Evolutionary conservation across 305 asterid species (phyloP).

Genomic region (Plantago coronopus): DNA sequence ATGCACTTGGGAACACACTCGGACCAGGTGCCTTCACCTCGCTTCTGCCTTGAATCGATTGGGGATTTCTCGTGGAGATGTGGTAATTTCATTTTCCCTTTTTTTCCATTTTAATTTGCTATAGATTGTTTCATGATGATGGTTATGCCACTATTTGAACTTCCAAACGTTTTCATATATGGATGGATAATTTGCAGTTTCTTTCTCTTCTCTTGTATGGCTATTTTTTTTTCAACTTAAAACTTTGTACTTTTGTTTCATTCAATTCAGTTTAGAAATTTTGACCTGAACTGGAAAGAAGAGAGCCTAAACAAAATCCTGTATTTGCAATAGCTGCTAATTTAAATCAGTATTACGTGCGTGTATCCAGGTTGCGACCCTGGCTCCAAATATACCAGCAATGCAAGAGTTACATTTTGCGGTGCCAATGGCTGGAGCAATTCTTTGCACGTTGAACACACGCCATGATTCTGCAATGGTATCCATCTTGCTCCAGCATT

Average conservation of each 20-base stretch:
- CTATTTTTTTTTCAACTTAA: no score
- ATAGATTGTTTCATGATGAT: no score
- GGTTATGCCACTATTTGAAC: no score
- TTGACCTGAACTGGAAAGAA: no score
- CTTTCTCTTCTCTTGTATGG: no score
- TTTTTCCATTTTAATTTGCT: no score
- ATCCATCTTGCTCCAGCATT: conserved; percentile 64
- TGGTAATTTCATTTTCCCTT: conserved; percentile 44
- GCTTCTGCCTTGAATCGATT: conserved; percentile 59
- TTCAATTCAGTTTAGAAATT: no score
- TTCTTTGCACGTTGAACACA: conserved; percentile 66
- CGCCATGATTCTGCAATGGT: conserved; percentile 75
- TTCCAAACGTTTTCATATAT: no score
- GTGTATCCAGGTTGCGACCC: conserved; percentile 56
- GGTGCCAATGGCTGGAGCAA: conserved; percentile 88
- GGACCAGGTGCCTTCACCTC: conserved; percentile 49
- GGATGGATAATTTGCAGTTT: no score
- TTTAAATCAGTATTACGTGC: not conserved
- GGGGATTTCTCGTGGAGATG: conserved; percentile 62
- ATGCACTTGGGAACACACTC: conserved; percentile 70
- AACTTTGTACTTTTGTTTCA: no score
- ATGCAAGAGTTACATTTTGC: conserved; percentile 92
- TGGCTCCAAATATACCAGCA: conserved; percentile 83
- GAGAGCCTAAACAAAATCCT: no score
- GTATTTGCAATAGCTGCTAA: no score